Percentiles rank a stretch among this genome's conserved stretches.
Evolutionary conservation across 2,329 filamentous ascomycete genomes (phyloP).

Genomic region (Fusarium austroafricanum): DNA sequence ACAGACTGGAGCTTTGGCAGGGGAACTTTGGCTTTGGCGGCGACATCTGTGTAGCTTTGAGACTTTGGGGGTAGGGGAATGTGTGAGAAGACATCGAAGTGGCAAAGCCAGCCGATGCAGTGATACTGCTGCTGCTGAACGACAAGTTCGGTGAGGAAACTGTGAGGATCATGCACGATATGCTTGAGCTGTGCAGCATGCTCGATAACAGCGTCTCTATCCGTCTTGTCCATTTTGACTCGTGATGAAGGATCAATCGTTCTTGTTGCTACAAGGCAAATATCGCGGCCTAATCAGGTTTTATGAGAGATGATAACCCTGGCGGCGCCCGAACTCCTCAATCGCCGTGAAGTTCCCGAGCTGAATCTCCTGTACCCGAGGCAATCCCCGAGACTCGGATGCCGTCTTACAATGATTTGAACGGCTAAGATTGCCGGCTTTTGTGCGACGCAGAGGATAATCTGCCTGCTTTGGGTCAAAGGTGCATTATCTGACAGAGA

Average conservation of each 20-base stretch:
- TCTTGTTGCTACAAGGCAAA: neutral
- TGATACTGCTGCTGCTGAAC: slow-evolving; percentile 34
- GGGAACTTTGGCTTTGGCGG: slow-evolving; percentile 17
- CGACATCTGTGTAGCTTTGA: slow-evolving; percentile 12
- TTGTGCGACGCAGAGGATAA: neutral
- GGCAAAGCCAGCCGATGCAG: slow-evolving; percentile 32
- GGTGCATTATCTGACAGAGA: neutral
- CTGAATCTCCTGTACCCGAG: neutral
- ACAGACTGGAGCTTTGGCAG: slow-evolving; percentile 16
- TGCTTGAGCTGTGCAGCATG: slow-evolving; percentile 25
- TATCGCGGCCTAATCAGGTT: neutral
- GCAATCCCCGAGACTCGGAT: slow-evolving; percentile 14
- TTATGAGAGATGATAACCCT: slow-evolving; percentile 1
- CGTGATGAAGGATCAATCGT: neutral
- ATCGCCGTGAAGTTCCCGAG: slow-evolving; percentile 24
- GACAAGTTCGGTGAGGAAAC: slow-evolving; percentile 30
- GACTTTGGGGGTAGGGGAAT: slow-evolving; percentile 10
- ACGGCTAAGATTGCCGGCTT: neutral
- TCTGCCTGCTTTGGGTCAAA: neutral
- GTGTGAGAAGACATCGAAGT: slow-evolving; percentile 23
- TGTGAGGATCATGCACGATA: slow-evolving; percentile 32
- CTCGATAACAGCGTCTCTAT: slow-evolving; percentile 31
- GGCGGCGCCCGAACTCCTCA: slow-evolving; percentile 24
- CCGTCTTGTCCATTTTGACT: slow-evolving; percentile 25
- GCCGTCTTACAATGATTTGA: slow-evolving; percentile 11